Conservation (phyloP, 73 alveolate genomes). For the Diophrys appendiculata region DNA sequence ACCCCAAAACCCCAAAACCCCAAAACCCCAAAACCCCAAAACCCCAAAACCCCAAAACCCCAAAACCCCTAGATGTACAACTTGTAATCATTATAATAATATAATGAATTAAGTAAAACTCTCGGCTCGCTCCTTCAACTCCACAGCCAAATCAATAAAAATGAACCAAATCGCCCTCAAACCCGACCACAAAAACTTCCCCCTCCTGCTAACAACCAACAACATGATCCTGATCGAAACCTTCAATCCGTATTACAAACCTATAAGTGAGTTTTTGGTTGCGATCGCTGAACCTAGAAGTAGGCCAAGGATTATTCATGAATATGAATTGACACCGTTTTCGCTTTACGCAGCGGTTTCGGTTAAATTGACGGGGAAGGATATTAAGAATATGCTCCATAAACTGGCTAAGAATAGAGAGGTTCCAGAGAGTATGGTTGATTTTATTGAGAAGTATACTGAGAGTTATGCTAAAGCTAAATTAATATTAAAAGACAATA, state of each 20-base stretch:
- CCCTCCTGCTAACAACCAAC: not conserved
- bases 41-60: too few species aligned
- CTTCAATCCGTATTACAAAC: constrained; percentile 72
- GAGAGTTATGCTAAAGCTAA: constrained; percentile 84
- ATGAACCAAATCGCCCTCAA: too few species aligned
- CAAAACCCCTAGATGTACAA: too few species aligned
- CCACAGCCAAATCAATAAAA: too few species aligned
- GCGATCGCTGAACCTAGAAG: constrained; percentile 96
- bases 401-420: constrained; percentile 65
- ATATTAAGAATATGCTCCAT: constrained; percentile 72
- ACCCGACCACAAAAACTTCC: too few species aligned
- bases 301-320: constrained; percentile 93
- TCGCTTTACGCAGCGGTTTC: constrained; percentile 94
- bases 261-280: constrained; percentile 90
- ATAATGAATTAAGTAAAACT: too few species aligned
- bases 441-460: constrained; percentile 76
- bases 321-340: constrained; percentile 75
- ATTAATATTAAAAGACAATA: constrained; percentile 76
- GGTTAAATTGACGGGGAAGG: constrained; percentile 78
- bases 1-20: too few species aligned
- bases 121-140: too few species aligned
- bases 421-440: constrained; percentile 72
- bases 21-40: too few species aligned
- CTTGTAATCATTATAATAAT: too few species aligned
- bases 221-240: constrained; percentile 68